These are phyloP conservation scores for Aurifilum marmelostoma DNA, from an alignment of 2,329 filamentous ascomycete genomes.

Conservation along the genomic window DNA sequence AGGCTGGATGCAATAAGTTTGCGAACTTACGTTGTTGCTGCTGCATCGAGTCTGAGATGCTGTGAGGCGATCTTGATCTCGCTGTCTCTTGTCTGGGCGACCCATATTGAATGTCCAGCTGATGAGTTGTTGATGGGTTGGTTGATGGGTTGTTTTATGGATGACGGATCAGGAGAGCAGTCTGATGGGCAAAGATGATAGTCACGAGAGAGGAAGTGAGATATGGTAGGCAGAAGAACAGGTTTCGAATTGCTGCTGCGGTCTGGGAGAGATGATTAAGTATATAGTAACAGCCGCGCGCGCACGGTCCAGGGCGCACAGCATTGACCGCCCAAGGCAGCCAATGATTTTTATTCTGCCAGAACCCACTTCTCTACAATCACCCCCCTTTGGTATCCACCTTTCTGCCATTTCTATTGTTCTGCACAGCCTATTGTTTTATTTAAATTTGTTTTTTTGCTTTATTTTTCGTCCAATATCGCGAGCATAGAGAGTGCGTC, in stretches of 20 bases:
- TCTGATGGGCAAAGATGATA: no score
- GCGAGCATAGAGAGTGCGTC: no score
- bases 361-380: no score
- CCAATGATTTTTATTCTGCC: not conserved
- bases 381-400: no score
- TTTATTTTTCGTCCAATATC: not conserved
- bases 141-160: no score
- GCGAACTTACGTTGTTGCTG: no score
- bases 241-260: not conserved
- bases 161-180: no score
- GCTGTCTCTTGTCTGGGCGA: not conserved
- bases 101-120: not conserved
- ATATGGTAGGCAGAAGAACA: not conserved
- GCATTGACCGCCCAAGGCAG: not conserved
- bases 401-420: no score
- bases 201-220: no score
- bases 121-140: not conserved
- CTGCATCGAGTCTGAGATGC: no score
- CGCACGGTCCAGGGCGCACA: not conserved
- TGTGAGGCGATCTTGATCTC: no score
- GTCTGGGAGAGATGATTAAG: not conserved
- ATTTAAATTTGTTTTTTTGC: not conserved
- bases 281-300: not conserved
- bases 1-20: no score
- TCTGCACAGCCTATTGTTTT: not conserved